Evolutionary conservation across 2,329 filamentous ascomycete species (phyloP), one percentile per base, ranked within the genome.

Genomic region (Endothia cerciana): DNA sequence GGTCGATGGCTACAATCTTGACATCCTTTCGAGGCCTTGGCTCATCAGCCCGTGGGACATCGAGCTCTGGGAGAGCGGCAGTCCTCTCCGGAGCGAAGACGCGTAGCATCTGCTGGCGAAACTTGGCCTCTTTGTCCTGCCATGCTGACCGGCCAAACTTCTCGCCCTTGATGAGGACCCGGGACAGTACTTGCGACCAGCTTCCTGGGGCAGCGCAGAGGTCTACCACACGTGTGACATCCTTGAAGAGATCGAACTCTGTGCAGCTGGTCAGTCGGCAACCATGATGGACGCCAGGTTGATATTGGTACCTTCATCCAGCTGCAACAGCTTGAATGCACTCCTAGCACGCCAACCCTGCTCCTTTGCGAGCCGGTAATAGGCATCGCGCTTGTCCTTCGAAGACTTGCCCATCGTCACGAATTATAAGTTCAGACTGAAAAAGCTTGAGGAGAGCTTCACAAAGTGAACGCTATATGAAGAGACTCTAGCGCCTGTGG

Each of bases 351-450:
- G 91, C 94, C 95, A 99, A 70, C 96, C 96, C 82, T 99, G 95
- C 78, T 99, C 95, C 80, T 99, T 99, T 22, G 95, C 95, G 10
- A 99, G 91, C 63, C 95, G 88, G 75, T 99, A 99, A 80, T 99
- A 99, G 56, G 94, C 94, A 77, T 99, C 95, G 62, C 95, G 91
- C 81, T 99, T 99, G 76, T 99, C 95, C 79, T 99, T 99, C 58
- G 94, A 98, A 1, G 95, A 97, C 77, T 98, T 98, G 1, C 94
- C 94, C 94, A 97, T 97, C 38, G 43, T 47, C 8, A 45, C 10
- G 41, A 45, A 17, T n/a, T 40, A 36, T 43, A 5, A 28, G 11
- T 28, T 10, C 36, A 40, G 53, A 41, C n/a, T 13, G 2, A 11
- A 59, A 36, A 28, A 4, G 19, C 17, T 38, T 36, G 59, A 41